Percentiles rank a stretch among this genome's conserved stretches.
Conservation (phyloP, 176 grass and related monocot species). For the Saccharum spontaneum region DNA sequence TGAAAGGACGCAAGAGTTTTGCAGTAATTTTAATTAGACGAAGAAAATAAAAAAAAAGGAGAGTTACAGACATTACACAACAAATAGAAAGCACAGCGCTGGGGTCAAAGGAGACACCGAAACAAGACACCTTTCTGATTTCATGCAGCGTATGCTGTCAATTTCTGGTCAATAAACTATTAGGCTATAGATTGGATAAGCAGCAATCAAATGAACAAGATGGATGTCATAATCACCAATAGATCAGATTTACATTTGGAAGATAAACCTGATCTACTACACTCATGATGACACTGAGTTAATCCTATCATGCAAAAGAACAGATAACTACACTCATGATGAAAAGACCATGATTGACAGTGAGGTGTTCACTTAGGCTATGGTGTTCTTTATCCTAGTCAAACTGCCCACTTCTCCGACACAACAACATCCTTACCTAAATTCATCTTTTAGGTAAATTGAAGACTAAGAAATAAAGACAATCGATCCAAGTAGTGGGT, state of each 20-base stretch:
- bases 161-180: slow-evolving; percentile 7
- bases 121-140: not conserved
- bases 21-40: too few species aligned
- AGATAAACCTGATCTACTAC: slow-evolving; percentile 3
- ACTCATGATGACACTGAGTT: not conserved
- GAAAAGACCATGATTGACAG: slow-evolving; percentile 7
- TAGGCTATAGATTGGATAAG: not conserved
- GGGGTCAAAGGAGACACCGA: too few species aligned
- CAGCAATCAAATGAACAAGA: not conserved
- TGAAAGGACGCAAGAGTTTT: too few species aligned
- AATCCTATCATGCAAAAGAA: not conserved
- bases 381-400: not conserved
- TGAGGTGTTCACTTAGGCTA: not conserved
- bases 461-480: slow-evolving; percentile 4
- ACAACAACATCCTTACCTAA: not conserved
- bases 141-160: not conserved
- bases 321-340: not conserved
- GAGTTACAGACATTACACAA: too few species aligned
- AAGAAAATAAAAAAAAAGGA: too few species aligned
- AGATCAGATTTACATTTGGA: slow-evolving; percentile 4
- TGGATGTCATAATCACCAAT: slow-evolving; percentile 12
- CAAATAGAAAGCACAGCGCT: too few species aligned
- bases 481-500: not conserved
- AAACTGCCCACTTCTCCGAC: not conserved
- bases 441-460: slow-evolving; percentile 19